Conservation (phyloP, 1,139 yeast genomes). For the Hemisphaericaspora subhashii region DNA sequence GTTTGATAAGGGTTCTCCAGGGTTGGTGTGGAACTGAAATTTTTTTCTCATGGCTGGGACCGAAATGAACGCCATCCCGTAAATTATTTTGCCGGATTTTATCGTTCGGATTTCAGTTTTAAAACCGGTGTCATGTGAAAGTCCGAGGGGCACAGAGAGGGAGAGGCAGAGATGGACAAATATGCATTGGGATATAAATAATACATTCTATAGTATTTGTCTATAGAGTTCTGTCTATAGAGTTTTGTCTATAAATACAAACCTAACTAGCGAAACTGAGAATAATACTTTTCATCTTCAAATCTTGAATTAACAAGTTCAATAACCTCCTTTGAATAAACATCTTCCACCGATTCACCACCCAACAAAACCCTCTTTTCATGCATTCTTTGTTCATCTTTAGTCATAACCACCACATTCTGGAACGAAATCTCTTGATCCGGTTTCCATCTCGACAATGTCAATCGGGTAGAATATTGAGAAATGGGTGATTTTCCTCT, state of each 20-base stretch:
- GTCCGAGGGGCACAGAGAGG: too few species aligned
- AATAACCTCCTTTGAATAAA: slow-evolving; percentile 63
- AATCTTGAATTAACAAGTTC: slow-evolving; percentile 63
- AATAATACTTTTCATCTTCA: slow-evolving; percentile 71
- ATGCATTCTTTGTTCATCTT: slow-evolving; percentile 79
- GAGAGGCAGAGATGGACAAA: background rate
- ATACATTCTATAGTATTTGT: background rate
- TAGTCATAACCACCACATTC: slow-evolving; percentile 83
- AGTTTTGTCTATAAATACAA: background rate
- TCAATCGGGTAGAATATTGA: slow-evolving; percentile 76
- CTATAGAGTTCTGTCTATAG: too few species aligned
- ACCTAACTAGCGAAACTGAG: slow-evolving; percentile 41
- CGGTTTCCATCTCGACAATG: slow-evolving; percentile 85
- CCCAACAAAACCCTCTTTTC: slow-evolving; percentile 73
- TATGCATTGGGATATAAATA: too few species aligned
- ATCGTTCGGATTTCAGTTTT: too few species aligned
- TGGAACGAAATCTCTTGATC: slow-evolving; percentile 54
- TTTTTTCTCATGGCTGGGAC: background rate
- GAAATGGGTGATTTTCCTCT: slow-evolving; percentile 89
- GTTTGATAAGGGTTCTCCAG: too few species aligned
- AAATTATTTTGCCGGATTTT: too few species aligned
- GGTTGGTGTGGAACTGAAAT: background rate
- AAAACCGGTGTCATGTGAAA: too few species aligned
- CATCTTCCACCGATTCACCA: slow-evolving; percentile 57
- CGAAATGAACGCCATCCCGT: too few species aligned